These are phyloP conservation scores for Heliamphora exappendiculata DNA, from an alignment of 148 eudicot species.

Conservation along the genomic window DNA sequence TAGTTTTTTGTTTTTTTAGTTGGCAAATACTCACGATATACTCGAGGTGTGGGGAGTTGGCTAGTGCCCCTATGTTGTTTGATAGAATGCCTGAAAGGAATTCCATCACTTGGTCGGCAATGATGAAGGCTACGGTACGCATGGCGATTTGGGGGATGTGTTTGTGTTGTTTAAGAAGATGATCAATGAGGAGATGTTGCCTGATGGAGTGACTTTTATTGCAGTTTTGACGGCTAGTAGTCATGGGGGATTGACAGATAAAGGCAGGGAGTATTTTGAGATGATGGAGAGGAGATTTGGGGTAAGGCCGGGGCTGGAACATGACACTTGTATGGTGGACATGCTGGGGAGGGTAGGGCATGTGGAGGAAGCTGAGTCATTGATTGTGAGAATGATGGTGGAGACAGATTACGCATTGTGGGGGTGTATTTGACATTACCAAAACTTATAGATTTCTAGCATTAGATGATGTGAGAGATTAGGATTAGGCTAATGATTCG, in stretches of 20 bases:
- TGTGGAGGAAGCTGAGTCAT: constrained; percentile 36
- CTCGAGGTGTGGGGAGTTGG: constrained; percentile 36
- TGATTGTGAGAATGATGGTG: constrained; percentile 38
- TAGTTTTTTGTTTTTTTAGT: too few species aligned
- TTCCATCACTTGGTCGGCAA: constrained; percentile 37
- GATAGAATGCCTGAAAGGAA: constrained; percentile 37
- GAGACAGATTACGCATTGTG: constrained; percentile 43
- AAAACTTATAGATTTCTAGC: too few species aligned
- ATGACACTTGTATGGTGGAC: constrained; percentile 62
- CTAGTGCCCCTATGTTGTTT: constrained; percentile 37
- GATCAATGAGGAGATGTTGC: constrained; percentile 24
- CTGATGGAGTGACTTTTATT: constrained; percentile 36
- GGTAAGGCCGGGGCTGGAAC: constrained; percentile 39
- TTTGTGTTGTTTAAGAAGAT: constrained; percentile 37
- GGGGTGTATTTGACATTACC: too few species aligned
- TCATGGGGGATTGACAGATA: constrained; percentile 40
- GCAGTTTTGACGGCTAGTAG: constrained; percentile 42
- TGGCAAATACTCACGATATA: constrained; percentile 57
- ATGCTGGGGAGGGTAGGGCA: constrained; percentile 47
- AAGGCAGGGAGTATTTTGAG: constrained; percentile 40
- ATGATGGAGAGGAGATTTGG: constrained; percentile 36
- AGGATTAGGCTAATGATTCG: too few species aligned
- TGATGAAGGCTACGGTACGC: constrained; percentile 47
- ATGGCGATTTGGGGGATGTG: constrained; percentile 30
- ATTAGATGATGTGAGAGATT: too few species aligned